Conservation (phyloP, 1,284 basidiomycete genomes). For the Schizopora paradoxa region DNA sequence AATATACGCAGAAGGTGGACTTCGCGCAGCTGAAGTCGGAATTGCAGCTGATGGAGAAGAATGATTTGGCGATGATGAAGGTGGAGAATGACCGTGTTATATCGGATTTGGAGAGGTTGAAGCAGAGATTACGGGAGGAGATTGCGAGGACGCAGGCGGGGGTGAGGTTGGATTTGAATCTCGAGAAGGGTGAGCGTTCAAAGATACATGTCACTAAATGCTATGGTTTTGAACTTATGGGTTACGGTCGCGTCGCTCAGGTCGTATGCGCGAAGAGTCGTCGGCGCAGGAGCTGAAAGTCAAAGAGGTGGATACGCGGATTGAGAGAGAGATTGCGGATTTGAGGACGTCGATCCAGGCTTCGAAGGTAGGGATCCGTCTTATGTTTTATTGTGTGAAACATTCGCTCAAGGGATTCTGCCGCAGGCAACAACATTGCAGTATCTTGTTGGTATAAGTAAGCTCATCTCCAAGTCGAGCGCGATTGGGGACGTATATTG, state of each 20-base stretch:
- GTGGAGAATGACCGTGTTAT: conserved; percentile 91
- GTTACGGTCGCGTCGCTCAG: conserved; percentile 19
- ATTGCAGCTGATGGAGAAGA: conserved; percentile 94
- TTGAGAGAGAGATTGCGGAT: conserved; percentile 94
- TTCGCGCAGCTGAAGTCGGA: conserved; percentile 97
- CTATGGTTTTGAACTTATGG: conserved; percentile 1
- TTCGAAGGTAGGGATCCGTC: conserved; percentile 60
- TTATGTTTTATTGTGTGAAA: conserved; percentile 2
- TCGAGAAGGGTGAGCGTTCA: conserved; percentile 71
- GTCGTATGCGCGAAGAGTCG: conserved; percentile 90
- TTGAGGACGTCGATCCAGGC: conserved; percentile 88
- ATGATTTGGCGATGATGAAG: conserved; percentile 94
- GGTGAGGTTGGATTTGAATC: conserved; percentile 90
- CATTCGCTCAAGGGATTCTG: conserved; percentile 2
- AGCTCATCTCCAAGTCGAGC: conserved; percentile 25
- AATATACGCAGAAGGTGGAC: conserved; percentile 95
- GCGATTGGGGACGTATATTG: conserved; percentile 7
- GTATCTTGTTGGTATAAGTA: conserved; percentile 80
- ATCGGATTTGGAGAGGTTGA: conserved; percentile 92
- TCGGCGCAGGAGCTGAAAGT: conserved; percentile 94
- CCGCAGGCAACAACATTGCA: conserved; percentile 73
- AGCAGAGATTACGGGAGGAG: conserved; percentile 90
- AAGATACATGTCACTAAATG: neutral
- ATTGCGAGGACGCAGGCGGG: conserved; percentile 91
- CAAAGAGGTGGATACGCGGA: conserved; percentile 96